These are phyloP conservation scores for Lepidium aucheri DNA, from an alignment of 345 rosid species.

Conservation along the genomic window DNA sequence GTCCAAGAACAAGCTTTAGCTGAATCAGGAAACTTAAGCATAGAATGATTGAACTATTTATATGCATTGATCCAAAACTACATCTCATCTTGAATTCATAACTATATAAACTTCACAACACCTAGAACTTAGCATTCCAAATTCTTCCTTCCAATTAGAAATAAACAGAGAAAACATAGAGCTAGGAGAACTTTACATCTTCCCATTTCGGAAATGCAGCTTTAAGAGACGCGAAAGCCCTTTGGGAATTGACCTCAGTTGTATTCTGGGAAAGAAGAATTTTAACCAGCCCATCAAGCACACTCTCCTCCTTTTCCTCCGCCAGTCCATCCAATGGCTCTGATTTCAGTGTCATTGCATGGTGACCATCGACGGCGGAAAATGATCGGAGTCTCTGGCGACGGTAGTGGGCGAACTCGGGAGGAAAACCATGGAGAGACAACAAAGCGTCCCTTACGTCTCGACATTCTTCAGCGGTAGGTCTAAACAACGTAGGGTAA, in stretches of 20 bases:
- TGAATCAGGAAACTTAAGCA: background rate
- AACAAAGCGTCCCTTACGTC: conserved; percentile 24
- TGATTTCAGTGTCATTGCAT: background rate
- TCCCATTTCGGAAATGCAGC: conserved; percentile 65
- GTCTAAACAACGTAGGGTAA: conserved; percentile 11
- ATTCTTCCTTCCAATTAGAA: background rate
- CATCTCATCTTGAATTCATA: conserved; percentile 36
- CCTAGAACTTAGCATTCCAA: background rate
- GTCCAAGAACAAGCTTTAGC: background rate
- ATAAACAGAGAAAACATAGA: no score
- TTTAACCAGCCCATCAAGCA: conserved; percentile 74
- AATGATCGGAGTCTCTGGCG: conserved; percentile 31
- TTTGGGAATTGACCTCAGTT: conserved; percentile 57
- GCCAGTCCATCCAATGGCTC: conserved; percentile 7
- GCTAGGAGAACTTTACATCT: conserved; percentile 33
- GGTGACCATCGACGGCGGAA: background rate
- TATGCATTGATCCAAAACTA: background rate
- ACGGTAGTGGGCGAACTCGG: conserved; percentile 39
- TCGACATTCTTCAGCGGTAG: conserved; percentile 17
- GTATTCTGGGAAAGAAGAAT: conserved; percentile 83
- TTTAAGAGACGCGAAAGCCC: conserved; percentile 75
- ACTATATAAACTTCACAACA: background rate
- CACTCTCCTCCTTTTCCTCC: conserved; percentile 42
- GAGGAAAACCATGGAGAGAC: conserved; percentile 27
- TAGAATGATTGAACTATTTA: background rate